phyloP scores from a whole-genome alignment of 2,329 filamentous ascomycete genomes.

The Podosphaera fusca region DNA sequence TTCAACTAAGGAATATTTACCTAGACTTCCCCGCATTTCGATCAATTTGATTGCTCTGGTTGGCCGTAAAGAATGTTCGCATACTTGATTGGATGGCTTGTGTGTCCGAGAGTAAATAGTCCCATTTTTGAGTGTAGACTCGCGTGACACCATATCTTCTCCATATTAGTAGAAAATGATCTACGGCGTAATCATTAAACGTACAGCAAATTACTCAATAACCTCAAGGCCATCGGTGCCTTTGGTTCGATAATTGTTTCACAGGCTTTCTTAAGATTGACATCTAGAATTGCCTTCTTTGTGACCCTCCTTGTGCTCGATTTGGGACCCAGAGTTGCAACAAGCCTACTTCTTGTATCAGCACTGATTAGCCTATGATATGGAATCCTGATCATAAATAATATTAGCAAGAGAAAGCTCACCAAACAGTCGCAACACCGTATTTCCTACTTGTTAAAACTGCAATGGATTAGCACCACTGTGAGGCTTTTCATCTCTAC shows the following conservation, averaged over 20 bases:
- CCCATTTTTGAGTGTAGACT: slow-evolving; percentile 71
- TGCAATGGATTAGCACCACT: slow-evolving; percentile 12
- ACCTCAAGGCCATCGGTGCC: slow-evolving; percentile 67
- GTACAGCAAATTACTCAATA: slow-evolving; percentile 71
- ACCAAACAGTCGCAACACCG: slow-evolving; percentile 92
- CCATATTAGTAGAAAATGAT: background rate
- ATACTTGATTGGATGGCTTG: slow-evolving; percentile 55
- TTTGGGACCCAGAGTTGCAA: slow-evolving; percentile 65
- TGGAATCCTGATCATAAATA: background rate
- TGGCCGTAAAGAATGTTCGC: slow-evolving; percentile 36
- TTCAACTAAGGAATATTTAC: slow-evolving; percentile 23
- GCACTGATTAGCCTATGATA: background rate
- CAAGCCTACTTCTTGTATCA: slow-evolving; percentile 36
- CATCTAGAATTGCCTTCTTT: slow-evolving; percentile 67
- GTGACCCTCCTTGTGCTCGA: slow-evolving; percentile 51
- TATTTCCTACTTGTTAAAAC: slow-evolving; percentile 70
- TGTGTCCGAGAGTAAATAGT: slow-evolving; percentile 62
- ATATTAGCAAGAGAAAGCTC: slow-evolving; percentile 14
- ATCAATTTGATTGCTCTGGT: slow-evolving; percentile 39
- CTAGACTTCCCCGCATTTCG: slow-evolving; percentile 45
- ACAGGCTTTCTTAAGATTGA: slow-evolving; percentile 71
- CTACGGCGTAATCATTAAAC: slow-evolving; percentile 7
- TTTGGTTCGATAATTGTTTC: slow-evolving; percentile 68
- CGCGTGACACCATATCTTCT: slow-evolving; percentile 52
- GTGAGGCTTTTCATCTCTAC: background rate